phyloP scores from a whole-genome alignment of 2,329 filamentous ascomycete species.

The Trichoderma arundinaceum region DNA sequence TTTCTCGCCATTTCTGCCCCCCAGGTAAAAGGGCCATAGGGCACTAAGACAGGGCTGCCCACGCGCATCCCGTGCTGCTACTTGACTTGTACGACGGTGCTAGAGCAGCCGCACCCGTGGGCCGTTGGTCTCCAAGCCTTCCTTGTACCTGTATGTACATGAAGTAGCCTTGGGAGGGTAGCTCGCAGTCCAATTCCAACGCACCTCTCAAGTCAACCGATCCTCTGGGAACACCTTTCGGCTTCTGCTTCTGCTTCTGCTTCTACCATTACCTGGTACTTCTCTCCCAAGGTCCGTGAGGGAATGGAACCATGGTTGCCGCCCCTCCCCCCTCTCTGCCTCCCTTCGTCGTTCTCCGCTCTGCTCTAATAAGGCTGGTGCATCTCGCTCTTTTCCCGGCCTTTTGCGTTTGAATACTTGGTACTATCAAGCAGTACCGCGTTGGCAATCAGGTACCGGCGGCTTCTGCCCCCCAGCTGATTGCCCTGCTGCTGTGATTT shows the following conservation, averaged over 20 bases:
- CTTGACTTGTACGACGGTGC: conserved; percentile 27
- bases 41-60: conserved; percentile 28
- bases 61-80: conserved; percentile 28
- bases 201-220: conserved; percentile 27
- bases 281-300: neutral
- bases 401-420: conserved; percentile 1
- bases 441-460: neutral
- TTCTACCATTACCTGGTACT: conserved; percentile 12
- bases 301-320: conserved; percentile 19
- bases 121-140: conserved; percentile 22
- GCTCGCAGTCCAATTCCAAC: conserved; percentile 14
- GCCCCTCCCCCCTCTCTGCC: conserved; percentile 5
- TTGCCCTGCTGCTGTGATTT: conserved; percentile 12
- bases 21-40: conserved; percentile 21
- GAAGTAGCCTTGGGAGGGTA: neutral
- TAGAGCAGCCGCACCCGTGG: conserved; percentile 32
- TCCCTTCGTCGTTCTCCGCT: conserved; percentile 18
- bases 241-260: conserved; percentile 20
- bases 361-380: conserved; percentile 29
- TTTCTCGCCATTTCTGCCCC: neutral
- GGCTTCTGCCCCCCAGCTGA: neutral
- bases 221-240: conserved; percentile 30
- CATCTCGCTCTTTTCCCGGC: conserved; percentile 15
- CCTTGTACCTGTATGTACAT: conserved; percentile 9
- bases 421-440: neutral